phyloP scores from a whole-genome alignment of 805 yeast species.

The Debaryomyces maramus region DNA sequence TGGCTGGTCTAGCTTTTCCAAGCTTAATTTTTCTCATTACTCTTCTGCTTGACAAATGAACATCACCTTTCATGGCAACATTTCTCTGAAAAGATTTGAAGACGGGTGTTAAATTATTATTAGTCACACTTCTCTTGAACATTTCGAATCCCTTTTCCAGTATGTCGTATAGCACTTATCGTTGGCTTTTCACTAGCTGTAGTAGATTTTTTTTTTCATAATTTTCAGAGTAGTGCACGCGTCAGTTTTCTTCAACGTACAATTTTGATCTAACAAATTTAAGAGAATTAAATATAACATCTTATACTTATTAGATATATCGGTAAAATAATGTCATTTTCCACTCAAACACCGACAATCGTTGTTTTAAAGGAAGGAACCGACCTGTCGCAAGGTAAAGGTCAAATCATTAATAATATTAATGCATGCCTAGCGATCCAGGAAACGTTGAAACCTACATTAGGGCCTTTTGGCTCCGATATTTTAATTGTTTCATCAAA shows the following conservation, averaged over 20 bases:
- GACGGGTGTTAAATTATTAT: not conserved
- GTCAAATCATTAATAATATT: constrained; percentile 92
- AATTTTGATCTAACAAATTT: constrained; percentile 4
- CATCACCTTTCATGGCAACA: constrained; percentile 34
- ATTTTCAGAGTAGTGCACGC: not conserved
- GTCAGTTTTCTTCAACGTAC: not conserved
- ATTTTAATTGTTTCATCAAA: constrained; percentile 80
- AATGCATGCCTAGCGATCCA: constrained; percentile 97
- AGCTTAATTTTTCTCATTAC: constrained; percentile 66
- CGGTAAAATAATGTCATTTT: constrained; percentile 66
- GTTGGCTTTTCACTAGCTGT: not conserved
- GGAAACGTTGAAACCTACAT: constrained; percentile 89
- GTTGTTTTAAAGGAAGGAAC: constrained; percentile 98
- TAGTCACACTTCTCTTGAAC: not conserved
- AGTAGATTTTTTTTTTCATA: not conserved
- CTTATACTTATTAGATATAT: not conserved
- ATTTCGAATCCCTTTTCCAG: not conserved
- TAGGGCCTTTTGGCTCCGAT: constrained; percentile 98
- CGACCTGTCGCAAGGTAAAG: constrained; percentile 93
- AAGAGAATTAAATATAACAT: not conserved
- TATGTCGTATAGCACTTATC: not conserved
- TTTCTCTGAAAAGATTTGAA: constrained; percentile 12
- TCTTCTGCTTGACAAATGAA: constrained; percentile 49
- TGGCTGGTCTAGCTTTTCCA: constrained; percentile 92
- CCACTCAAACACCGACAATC: constrained; percentile 95